Conservation (phyloP, 331 rosid species). For the Telfairia occidentalis region DNA sequence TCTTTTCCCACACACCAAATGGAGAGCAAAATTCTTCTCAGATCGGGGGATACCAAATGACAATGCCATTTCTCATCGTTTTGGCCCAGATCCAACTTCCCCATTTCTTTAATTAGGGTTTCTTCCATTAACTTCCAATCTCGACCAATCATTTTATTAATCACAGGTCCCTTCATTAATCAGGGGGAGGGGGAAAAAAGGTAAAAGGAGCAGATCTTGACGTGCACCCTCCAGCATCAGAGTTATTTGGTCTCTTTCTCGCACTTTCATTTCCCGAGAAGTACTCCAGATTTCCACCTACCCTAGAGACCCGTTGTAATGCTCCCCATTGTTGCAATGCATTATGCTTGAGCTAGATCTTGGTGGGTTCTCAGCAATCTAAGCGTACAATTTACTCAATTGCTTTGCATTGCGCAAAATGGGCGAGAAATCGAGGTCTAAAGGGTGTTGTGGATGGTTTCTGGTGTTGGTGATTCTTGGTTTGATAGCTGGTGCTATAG, state of each 20-base stretch:
- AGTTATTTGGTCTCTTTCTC: not conserved
- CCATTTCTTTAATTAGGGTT: conserved; percentile 9
- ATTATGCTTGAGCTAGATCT: conserved; percentile 30
- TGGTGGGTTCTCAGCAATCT: not conserved
- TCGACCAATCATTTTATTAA: conserved; percentile 14
- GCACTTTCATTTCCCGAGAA: not conserved
- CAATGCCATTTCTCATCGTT: not conserved
- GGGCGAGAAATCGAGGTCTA: conserved; percentile 44
- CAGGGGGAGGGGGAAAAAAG: not conserved
- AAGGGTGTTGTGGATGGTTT: conserved; percentile 64
- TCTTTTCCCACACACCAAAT: not conserved
- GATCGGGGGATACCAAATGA: not conserved
- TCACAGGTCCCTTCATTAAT: conserved; percentile 11
- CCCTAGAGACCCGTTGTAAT: conserved; percentile 6
- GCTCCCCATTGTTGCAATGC: conserved; percentile 21
- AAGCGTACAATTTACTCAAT: not conserved
- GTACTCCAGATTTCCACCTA: not conserved
- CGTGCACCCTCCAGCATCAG: conserved; percentile 8
- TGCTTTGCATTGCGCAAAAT: conserved; percentile 23
- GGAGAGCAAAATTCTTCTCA: not conserved
- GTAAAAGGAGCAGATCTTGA: not conserved
- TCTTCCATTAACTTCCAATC: conserved; percentile 2
- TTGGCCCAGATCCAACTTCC: conserved; percentile 6
- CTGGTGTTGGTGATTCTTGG: conserved; percentile 49
- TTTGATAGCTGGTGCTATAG: conserved; percentile 41